A percentile compares a stretch with the other conserved stretches of the same genome.
Conservation (phyloP, 2,329 filamentous ascomycete species). For the Fusarium transvaalense region DNA sequence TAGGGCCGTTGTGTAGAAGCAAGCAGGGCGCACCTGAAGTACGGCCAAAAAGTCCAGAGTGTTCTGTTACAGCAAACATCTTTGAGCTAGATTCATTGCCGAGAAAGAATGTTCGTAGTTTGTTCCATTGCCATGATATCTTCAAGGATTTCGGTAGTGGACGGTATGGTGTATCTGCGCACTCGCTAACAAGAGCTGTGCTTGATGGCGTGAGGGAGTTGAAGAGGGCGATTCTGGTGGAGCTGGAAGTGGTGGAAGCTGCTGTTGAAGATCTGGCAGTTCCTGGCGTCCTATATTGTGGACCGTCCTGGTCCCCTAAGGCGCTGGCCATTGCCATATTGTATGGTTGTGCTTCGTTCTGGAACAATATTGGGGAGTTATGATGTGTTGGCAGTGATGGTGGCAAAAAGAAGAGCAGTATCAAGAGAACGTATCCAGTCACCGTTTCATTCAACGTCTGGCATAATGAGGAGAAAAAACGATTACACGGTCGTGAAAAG, state of each 20-base stretch:
- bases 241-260: slow-evolving; percentile 32
- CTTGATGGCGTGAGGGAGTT: slow-evolving; percentile 36
- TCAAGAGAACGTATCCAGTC: slow-evolving; percentile 12
- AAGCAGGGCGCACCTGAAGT: slow-evolving; percentile 30
- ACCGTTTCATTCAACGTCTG: slow-evolving; percentile 6
- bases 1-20: slow-evolving; percentile 34
- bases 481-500: slow-evolving; percentile 8
- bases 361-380: neutral
- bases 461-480: slow-evolving; percentile 4
- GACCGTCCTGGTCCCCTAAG: slow-evolving; percentile 18
- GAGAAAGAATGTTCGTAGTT: slow-evolving; percentile 36
- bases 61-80: slow-evolving; percentile 39
- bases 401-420: slow-evolving; percentile 5
- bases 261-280: slow-evolving; percentile 33
- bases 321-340: slow-evolving; percentile 21
- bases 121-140: slow-evolving; percentile 42
- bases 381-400: neutral
- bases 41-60: slow-evolving; percentile 32
- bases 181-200: slow-evolving; percentile 39
- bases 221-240: slow-evolving; percentile 33
- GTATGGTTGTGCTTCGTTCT: slow-evolving; percentile 4
- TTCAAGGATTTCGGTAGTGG: slow-evolving; percentile 28
- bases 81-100: slow-evolving; percentile 32
- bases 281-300: slow-evolving; percentile 28
- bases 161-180: slow-evolving; percentile 29